Base-by-base conservation (phyloP, 2,329 filamentous ascomycete genomes). In the Curvularia hawaiiensis region DNA sequence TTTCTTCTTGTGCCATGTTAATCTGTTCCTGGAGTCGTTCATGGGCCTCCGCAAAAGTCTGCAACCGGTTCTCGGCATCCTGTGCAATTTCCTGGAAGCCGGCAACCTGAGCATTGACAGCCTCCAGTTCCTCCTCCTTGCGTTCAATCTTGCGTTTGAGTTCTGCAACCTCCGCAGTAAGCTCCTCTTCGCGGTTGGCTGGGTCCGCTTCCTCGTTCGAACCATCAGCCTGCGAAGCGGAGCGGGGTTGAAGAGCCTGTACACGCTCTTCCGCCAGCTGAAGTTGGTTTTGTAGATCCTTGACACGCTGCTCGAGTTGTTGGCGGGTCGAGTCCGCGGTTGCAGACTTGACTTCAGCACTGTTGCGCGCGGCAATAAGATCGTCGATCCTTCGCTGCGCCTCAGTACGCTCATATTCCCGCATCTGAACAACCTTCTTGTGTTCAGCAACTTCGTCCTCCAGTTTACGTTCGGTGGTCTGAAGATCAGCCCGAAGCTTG, bases 341-440 rank as follows among this genome's bases (percentile, higher is more conserved):
- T 45, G 95, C 87, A 50, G 96, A 85, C 67, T 97, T 92, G 75
- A 98, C 93, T 44, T 94, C 91, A 50, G 89, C 87, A 59, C 92
- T 87, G 65, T 91, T 84, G 40, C 97, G 81, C 67, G 87, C 94
- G 31, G 88, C 83, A 61, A 94, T 89, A 45, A 99, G 85, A 69
- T 98, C 94, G 65, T 99, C 94, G 59, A 98, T 95, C 50, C 93
- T 88, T 76, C 92, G 95, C 74, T 97, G 92, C 50, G 85, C 88
- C 73, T 98, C 92, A 64, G 92, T 89, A 41, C 89, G 86, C 60
- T 99, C 95, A 62, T 91, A 97, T 70, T 98, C 94, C 69, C 96
- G 92, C 56, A 94, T 88, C 50, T 95, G 81, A 58, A 90, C 84
- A 33, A 90, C 80, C 74, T 96, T 94, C 81, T 93, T 96, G 64